Evolutionary conservation across 352 stramenopile genomes (phyloP), one percentile per base, ranked within the genome.

Genomic region (Pythium guiyangense): DNA sequence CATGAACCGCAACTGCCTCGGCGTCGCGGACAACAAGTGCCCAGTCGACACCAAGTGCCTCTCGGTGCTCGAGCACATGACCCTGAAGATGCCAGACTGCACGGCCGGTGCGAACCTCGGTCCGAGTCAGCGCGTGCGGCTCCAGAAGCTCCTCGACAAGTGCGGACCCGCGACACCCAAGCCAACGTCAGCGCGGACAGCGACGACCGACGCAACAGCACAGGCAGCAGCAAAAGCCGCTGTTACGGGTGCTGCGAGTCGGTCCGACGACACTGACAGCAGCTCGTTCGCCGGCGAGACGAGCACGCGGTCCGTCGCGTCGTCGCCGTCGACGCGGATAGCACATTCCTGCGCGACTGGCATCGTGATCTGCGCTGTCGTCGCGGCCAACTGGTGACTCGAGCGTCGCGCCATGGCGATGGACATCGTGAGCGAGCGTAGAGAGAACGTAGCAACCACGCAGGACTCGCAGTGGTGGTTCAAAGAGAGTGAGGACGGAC

Each of bases 31-130:
- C 44, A 43, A 59, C 53, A 49, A 42, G n/a, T 59, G 53, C 17
- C 53, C 53, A 1, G 34, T 10, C 15, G 25, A 52, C 43, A 12
- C 44, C 22, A 37, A 37, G 15, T 59, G 53, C 18, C 31, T 52
- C 27, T 8, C 18, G 1, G 9, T 20, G 29, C 47, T 59, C 17
- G 44, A 52, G 53, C 53, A 29, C 25, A 14, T 52, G 6, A 43
- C 18, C 20, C 43, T n/a, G n/a, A 59, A 59, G 53, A 52, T 59
- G 9, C 53, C 53, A n/a, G 53, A 59, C 20, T 59, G 53, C 31
- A 31, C 37, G 1, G 39, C 53, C 9, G n/a, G 20, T 17, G 10
- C 22, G 8, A 51, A 39, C 51, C 6, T 6, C 22, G 17, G 14
- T 29, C 37, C 12, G 22, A 59, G 29, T 10, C 53, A 59, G 9